These are phyloP conservation scores for Boeremia lycopersici DNA, from an alignment of 2,329 filamentous ascomycete species.

Conservation along the genomic window DNA sequence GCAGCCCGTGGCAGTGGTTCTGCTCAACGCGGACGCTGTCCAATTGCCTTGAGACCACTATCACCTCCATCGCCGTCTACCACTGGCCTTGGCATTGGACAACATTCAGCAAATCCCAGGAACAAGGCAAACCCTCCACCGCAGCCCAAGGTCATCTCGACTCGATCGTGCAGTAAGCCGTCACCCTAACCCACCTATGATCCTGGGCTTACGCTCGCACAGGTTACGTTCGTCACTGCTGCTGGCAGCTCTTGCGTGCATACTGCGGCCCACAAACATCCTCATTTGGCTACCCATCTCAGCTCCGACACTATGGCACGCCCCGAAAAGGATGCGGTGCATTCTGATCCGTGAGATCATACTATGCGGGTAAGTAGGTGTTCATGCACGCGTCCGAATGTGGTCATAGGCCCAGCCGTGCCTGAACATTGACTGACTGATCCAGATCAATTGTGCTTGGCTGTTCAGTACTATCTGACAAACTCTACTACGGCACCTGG, in stretches of 20 bases:
- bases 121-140: slow-evolving; percentile 38
- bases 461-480: slow-evolving; percentile 71
- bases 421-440: slow-evolving; percentile 24
- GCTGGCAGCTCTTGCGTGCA: slow-evolving; percentile 79
- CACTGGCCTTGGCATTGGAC: slow-evolving; percentile 84
- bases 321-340: slow-evolving; percentile 52
- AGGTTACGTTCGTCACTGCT: slow-evolving; percentile 64
- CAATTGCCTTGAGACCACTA: slow-evolving; percentile 88
- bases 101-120: slow-evolving; percentile 25
- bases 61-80: slow-evolving; percentile 79
- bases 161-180: slow-evolving; percentile 36
- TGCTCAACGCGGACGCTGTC: slow-evolving; percentile 92
- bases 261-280: slow-evolving; percentile 87
- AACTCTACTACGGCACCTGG: slow-evolving; percentile 81
- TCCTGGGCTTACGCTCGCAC: slow-evolving; percentile 32
- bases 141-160: slow-evolving; percentile 42
- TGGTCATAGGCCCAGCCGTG: neutral
- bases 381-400: slow-evolving; percentile 2
- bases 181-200: slow-evolving; percentile 12
- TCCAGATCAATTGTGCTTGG: slow-evolving; percentile 63
- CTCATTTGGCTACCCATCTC: slow-evolving; percentile 80
- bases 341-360: slow-evolving; percentile 67
- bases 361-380: slow-evolving; percentile 59
- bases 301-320: slow-evolving; percentile 57
- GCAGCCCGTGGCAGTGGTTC: slow-evolving; percentile 96